Percentiles rank a stretch among this genome's conserved stretches.
Conservation (phyloP, 805 yeast species). For the Grigorovia jiainica region DNA sequence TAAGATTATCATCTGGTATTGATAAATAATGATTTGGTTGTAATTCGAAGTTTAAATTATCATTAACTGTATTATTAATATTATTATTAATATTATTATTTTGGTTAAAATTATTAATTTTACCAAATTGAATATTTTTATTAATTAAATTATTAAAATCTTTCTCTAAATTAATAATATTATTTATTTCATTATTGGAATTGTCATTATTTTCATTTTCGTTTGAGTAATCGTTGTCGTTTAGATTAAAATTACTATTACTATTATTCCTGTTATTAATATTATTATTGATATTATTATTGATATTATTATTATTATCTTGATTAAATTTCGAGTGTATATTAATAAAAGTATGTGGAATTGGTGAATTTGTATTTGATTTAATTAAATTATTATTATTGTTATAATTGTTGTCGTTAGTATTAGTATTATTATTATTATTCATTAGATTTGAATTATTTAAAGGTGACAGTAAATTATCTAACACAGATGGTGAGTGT, state of each 20-base stretch:
- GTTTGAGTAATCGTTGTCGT: too few relatives aligned
- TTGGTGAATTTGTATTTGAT: not conserved
- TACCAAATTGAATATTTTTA: slow-evolving; percentile 7
- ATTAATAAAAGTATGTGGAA: not conserved
- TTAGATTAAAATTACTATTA: too few relatives aligned
- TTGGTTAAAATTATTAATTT: not conserved
- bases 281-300: not conserved
- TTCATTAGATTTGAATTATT: not conserved
- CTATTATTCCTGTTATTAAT: not conserved
- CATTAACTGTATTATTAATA: not conserved
- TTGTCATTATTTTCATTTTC: too few relatives aligned
- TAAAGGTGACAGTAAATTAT: not conserved
- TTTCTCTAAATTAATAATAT: not conserved
- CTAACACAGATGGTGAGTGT: not conserved
- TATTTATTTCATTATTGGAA: not conserved
- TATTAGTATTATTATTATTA: too few relatives aligned
- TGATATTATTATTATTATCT: not conserved
- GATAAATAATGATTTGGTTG: not conserved
- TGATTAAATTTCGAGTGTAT: not conserved
- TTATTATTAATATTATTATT: not conserved
- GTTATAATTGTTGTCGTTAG: not conserved
- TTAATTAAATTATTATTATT: not conserved
- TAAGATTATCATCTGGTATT: slow-evolving; percentile 33
- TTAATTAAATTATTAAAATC: not conserved
- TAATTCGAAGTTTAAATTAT: not conserved